These are phyloP conservation scores for Mycena polygramma DNA, from an alignment of 768 basidiomycete genomes.

Conservation along the genomic window DNA sequence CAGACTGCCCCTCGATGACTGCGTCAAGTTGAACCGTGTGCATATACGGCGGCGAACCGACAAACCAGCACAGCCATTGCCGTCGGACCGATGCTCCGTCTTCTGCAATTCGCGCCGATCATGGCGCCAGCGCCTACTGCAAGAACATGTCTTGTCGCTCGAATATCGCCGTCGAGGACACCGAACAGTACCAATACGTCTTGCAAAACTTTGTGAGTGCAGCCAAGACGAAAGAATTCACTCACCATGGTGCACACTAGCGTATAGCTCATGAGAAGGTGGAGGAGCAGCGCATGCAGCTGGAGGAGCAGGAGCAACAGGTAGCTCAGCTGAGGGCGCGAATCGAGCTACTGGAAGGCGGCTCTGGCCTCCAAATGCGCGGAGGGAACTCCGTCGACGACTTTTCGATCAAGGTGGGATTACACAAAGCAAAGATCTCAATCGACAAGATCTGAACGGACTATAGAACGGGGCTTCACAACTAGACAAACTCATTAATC, in stretches of 20 bases:
- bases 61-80: background rate
- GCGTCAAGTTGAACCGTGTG: no score
- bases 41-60: no score
- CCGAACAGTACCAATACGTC: conserved; percentile 85
- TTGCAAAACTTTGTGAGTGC: conserved; percentile 81
- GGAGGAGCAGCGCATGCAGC: conserved; percentile 81
- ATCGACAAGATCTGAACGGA: conserved; percentile 20
- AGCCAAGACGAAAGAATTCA: background rate
- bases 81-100: background rate
- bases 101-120: background rate
- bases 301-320: conserved; percentile 88
- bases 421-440: background rate
- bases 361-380: conserved; percentile 54
- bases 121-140: background rate
- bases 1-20: no score
- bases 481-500: conserved; percentile 86
- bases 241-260: conserved; percentile 49
- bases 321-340: conserved; percentile 79
- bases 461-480: conserved; percentile 83
- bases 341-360: conserved; percentile 82
- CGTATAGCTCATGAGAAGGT: conserved; percentile 92
- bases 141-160: conserved; percentile 22
- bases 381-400: conserved; percentile 83
- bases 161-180: conserved; percentile 41
- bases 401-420: conserved; percentile 85